Percentiles rank a stretch among this genome's conserved stretches.
Evolutionary conservation across 2,329 filamentous ascomycete species (phyloP).

Genomic region (Intubia oerlemansii): DNA sequence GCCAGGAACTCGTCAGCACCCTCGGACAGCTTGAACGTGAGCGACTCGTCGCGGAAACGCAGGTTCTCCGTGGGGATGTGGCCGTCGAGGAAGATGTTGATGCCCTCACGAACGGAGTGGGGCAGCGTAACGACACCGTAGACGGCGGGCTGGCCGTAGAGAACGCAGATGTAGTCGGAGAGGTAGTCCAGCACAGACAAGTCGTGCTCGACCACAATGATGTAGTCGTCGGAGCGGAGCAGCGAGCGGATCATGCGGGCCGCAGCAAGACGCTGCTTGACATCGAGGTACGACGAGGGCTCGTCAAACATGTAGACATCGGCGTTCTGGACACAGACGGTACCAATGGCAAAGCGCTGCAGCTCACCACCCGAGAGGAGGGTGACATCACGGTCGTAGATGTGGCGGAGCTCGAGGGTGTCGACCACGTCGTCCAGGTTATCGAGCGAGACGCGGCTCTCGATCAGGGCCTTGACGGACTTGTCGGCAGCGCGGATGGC

Average conservation of each 20-base stretch:
- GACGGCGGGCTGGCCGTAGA: conserved; percentile 86
- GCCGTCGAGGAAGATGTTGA: conserved; percentile 97
- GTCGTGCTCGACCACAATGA: conserved; percentile 99
- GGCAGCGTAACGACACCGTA: conserved; percentile 97
- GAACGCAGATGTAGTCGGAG: conserved; percentile 92
- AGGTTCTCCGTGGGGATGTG: conserved; percentile 93
- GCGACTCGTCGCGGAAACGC: conserved; percentile 90
- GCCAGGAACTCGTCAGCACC: conserved; percentile 70
- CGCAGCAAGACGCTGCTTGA: conserved; percentile 92
- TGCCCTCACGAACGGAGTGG: conserved; percentile 90
- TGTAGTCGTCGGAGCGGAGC: conserved; percentile 73
- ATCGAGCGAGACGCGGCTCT: conserved; percentile 51
- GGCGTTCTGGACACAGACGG: conserved; percentile 85
- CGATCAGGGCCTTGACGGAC: conserved; percentile 58
- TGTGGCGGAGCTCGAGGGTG: conserved; percentile 39
- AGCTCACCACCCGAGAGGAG: conserved; percentile 91
- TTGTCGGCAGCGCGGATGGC: conserved; percentile 69
- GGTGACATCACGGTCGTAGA: conserved; percentile 78
- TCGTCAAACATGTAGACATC: conserved; percentile 99
- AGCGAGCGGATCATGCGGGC: conserved; percentile 84
- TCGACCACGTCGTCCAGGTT: conserved; percentile 71
- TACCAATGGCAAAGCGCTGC: conserved; percentile 91
- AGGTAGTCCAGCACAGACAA: conserved; percentile 95
- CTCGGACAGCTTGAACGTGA: conserved; percentile 88
- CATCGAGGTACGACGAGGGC: conserved; percentile 96